phyloP scores from a whole-genome alignment of 305 asterid species.

The Fraxinus greggii region DNA sequence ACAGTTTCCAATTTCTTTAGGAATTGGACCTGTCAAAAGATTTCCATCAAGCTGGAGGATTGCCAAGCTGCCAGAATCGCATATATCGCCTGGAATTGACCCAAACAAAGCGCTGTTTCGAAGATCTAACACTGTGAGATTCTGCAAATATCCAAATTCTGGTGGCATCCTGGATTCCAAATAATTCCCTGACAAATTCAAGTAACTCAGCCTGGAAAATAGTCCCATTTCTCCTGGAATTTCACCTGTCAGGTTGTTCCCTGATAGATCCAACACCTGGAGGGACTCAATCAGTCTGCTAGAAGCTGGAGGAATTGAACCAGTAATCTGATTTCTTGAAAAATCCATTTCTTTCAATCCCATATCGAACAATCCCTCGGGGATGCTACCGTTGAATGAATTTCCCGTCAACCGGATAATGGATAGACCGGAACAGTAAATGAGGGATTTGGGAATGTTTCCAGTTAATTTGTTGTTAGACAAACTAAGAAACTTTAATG shows the following conservation, averaged over 20 bases:
- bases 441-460: conserved; percentile 53
- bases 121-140: conserved; percentile 72
- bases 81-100: conserved; percentile 69
- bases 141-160: conserved; percentile 70
- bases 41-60: conserved; percentile 94
- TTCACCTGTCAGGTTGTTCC: conserved; percentile 61
- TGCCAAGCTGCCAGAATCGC: conserved; percentile 78
- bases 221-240: conserved; percentile 85
- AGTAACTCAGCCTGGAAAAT: conserved; percentile 57
- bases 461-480: conserved; percentile 53
- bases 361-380: conserved; percentile 56
- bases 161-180: conserved; percentile 73
- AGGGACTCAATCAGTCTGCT: conserved; percentile 59
- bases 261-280: conserved; percentile 64
- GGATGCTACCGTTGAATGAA: conserved; percentile 55
- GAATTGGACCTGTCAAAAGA: conserved; percentile 67
- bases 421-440: conserved; percentile 39
- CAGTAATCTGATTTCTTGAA: conserved; percentile 61
- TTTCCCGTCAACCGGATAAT: conserved; percentile 56
- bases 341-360: conserved; percentile 71
- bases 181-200: conserved; percentile 78
- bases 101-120: conserved; percentile 57
- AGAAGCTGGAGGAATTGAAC: conserved; percentile 60
- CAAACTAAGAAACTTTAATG: conserved; percentile 41
- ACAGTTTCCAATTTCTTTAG: conserved; percentile 77